phyloP scores from a whole-genome alignment of 345 rosid species.

The Hibiscus tridactylites region DNA sequence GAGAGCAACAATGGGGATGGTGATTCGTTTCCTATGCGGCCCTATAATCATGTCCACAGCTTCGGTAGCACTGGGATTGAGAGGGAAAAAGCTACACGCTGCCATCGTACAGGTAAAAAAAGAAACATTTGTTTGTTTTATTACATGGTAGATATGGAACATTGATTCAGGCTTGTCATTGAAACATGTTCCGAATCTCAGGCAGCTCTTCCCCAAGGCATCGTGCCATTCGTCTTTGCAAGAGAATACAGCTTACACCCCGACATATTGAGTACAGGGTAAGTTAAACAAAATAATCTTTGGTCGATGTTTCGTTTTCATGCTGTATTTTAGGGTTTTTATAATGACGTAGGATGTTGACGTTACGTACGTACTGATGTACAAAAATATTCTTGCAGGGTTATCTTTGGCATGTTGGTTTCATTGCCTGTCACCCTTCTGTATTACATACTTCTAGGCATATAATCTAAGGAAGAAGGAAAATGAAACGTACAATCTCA shows the following conservation, averaged over 20 bases:
- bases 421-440: slow-evolving; percentile 67
- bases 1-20: slow-evolving; percentile 55
- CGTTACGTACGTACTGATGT: not conserved
- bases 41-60: slow-evolving; percentile 52
- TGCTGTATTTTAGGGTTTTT: not conserved
- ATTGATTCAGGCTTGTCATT: not conserved
- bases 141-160: not conserved
- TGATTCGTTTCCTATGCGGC: slow-evolving; percentile 51
- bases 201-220: slow-evolving; percentile 85
- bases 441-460: slow-evolving; percentile 56
- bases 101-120: slow-evolving; percentile 62
- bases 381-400: slow-evolving; percentile 38
- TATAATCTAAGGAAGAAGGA: slow-evolving; percentile 9
- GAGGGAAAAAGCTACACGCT: slow-evolving; percentile 45
- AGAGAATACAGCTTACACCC: slow-evolving; percentile 70
- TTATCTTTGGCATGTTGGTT: slow-evolving; percentile 79
- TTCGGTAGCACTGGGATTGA: slow-evolving; percentile 42
- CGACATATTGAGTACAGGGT: slow-evolving; percentile 68
- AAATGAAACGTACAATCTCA: not conserved
- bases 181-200: slow-evolving; percentile 13
- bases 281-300: slow-evolving; percentile 10
- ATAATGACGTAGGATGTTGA: not conserved
- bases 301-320: slow-evolving; percentile 2
- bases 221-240: slow-evolving; percentile 76
- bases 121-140: not conserved